These are phyloP conservation scores for Aureobasidium musti DNA, from an alignment of 2,329 filamentous ascomycete genomes.

Conservation along the genomic window DNA sequence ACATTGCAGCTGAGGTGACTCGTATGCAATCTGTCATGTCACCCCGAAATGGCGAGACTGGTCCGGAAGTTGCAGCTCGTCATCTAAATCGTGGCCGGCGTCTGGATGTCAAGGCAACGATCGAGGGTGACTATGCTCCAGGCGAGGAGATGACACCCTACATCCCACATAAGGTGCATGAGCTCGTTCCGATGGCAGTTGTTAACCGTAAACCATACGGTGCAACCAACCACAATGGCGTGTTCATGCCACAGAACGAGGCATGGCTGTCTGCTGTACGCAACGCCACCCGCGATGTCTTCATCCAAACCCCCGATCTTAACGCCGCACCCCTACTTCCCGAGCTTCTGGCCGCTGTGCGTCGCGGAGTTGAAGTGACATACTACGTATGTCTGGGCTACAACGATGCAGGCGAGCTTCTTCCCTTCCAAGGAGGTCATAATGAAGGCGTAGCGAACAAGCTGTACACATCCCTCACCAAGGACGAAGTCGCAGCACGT, in stretches of 20 bases:
- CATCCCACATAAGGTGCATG: conserved; percentile 56
- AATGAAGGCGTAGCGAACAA: conserved; percentile 69
- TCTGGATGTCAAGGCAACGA: conserved; percentile 43
- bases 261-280: conserved; percentile 70
- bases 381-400: conserved; percentile 77
- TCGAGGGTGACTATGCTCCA: conserved; percentile 54
- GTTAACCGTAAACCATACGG: conserved; percentile 70
- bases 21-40: conserved; percentile 62
- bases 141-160: conserved; percentile 67
- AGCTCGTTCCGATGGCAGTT: conserved; percentile 68
- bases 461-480: conserved; percentile 56
- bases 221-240: conserved; percentile 60
- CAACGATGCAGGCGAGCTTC: conserved; percentile 74
- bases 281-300: conserved; percentile 64
- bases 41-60: conserved; percentile 54
- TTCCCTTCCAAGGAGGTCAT: conserved; percentile 73
- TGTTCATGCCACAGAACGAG: conserved; percentile 71
- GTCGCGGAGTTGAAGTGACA: conserved; percentile 66
- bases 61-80: conserved; percentile 61
- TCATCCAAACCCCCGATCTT: conserved; percentile 76
- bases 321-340: conserved; percentile 69
- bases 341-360: conserved; percentile 64
- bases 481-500: conserved; percentile 48
- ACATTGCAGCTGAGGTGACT: conserved; percentile 61
- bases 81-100: conserved; percentile 56